These are phyloP conservation scores for Cichorium intybus DNA, from an alignment of 140 eudicot genomes.

Conservation along the genomic window DNA sequence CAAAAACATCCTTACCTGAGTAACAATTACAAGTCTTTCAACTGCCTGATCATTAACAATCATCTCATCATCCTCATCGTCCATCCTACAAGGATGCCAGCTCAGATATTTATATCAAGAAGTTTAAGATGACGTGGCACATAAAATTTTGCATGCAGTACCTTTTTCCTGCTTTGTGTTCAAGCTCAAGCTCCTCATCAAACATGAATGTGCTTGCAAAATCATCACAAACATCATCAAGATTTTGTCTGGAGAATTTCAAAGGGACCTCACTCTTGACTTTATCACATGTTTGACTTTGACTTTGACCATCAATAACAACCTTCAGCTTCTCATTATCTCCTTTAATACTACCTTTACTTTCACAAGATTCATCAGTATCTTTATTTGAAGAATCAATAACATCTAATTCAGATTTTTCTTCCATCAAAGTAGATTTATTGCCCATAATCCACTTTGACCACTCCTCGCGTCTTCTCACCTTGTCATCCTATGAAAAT, in stretches of 20 bases:
- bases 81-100: slow-evolving; percentile 45
- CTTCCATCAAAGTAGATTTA: slow-evolving; percentile 30
- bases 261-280: slow-evolving; percentile 19
- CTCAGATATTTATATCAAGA: background rate
- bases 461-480: slow-evolving; percentile 87
- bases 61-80: slow-evolving; percentile 84
- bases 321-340: slow-evolving; percentile 10
- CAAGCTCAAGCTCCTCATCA: slow-evolving; percentile 91
- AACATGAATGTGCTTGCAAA: slow-evolving; percentile 80
- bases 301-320: slow-evolving; percentile 7
- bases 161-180: slow-evolving; percentile 56
- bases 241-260: slow-evolving; percentile 17
- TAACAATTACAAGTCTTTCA: slow-evolving; percentile 91
- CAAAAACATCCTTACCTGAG: slow-evolving; percentile 62
- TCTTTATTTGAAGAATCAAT: slow-evolving; percentile 22
- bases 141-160: slow-evolving; percentile 21
- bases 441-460: slow-evolving; percentile 61
- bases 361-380: slow-evolving; percentile 8
- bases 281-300: slow-evolving; percentile 14
- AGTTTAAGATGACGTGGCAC: background rate
- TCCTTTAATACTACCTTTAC: slow-evolving; percentile 21
- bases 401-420: slow-evolving; percentile 22
- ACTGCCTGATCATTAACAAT: slow-evolving; percentile 65
- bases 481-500: slow-evolving; percentile 51
- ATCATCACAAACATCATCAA: slow-evolving; percentile 57